These are phyloP conservation scores for Naegleria fowleri DNA, from an alignment of 208 protist species.

Conservation along the genomic window DNA sequence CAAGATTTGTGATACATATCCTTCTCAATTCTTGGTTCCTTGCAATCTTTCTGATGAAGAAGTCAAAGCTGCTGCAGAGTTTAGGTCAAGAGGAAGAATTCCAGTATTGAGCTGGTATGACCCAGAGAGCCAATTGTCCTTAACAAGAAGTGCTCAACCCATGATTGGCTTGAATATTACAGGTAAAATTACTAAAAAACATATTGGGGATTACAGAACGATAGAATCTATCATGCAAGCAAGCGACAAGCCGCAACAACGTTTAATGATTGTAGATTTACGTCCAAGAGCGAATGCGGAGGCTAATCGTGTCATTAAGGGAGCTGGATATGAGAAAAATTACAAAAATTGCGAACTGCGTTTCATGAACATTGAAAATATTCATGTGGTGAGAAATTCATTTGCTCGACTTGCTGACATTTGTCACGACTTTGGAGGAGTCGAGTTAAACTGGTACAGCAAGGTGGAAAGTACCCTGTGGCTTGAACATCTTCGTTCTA, in stretches of 20 bases:
- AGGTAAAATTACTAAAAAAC: constrained; percentile 39
- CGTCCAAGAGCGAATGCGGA: constrained; percentile 45
- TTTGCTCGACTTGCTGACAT: constrained; percentile 36
- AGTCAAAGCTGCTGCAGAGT: constrained; percentile 36
- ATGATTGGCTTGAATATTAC: constrained; percentile 48
- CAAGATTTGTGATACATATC: constrained; percentile 19
- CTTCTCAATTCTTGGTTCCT: not conserved
- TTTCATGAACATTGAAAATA: constrained; percentile 54
- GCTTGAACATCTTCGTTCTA: constrained; percentile 43
- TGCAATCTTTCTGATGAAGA: not conserved
- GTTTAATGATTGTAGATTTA: constrained; percentile 47
- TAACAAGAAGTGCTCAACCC: constrained; percentile 67
- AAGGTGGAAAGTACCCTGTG: constrained; percentile 40
- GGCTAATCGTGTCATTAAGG: constrained; percentile 35
- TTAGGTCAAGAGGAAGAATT: constrained; percentile 58
- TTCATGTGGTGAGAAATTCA: constrained; percentile 50
- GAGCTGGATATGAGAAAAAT: constrained; percentile 49
- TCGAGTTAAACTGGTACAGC: not conserved
- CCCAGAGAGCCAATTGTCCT: constrained; percentile 42
- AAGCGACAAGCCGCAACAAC: not conserved
- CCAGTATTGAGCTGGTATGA: constrained; percentile 65
- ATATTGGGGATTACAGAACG: not conserved
- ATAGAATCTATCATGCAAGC: constrained; percentile 17
- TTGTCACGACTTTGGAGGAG: constrained; percentile 19
- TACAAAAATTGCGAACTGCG: constrained; percentile 40